Evolutionary conservation across 495 filamentous ascomycete genomes (phyloP).

Genomic region (Xylaria grammica): DNA sequence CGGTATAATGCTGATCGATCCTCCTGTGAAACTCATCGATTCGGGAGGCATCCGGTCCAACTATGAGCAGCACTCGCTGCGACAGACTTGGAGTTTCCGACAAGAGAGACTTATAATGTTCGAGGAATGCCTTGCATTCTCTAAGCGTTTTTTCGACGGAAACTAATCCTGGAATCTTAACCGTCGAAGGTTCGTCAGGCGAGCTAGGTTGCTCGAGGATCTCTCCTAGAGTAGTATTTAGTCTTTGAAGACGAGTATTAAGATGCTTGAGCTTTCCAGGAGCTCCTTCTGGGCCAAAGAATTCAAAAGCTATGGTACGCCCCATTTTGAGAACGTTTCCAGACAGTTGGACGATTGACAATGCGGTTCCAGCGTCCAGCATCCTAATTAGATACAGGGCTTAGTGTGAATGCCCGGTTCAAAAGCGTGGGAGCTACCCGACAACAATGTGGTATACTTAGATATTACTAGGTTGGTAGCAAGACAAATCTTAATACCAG

Average conservation of each 20-base stretch:
- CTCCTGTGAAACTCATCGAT: constrained; percentile 31
- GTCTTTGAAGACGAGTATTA: constrained; percentile 27
- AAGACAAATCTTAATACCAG: background rate
- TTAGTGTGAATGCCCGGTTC: background rate
- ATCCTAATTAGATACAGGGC: constrained; percentile 12
- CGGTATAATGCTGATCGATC: constrained; percentile 27
- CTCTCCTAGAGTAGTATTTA: constrained; percentile 23
- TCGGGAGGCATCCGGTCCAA: constrained; percentile 25
- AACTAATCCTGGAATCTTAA: constrained; percentile 18
- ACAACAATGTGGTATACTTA: background rate
- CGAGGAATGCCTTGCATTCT: constrained; percentile 32
- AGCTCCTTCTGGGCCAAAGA: constrained; percentile 26
- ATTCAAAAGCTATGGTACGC: constrained; percentile 27
- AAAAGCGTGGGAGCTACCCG: background rate
- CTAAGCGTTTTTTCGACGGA: constrained; percentile 30
- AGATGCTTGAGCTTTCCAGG: constrained; percentile 27
- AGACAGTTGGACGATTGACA: constrained; percentile 32
- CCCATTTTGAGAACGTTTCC: constrained; percentile 26
- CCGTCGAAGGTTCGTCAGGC: constrained; percentile 17
- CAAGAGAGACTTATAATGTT: constrained; percentile 29
- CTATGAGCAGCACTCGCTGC: constrained; percentile 24
- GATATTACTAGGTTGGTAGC: background rate
- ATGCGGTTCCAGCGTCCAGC: constrained; percentile 31
- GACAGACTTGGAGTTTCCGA: constrained; percentile 12
- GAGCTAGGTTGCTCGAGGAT: constrained; percentile 18